Evolutionary conservation across 2,329 filamentous ascomycete species (phyloP).

Genomic region (Lecanicillium sp.): DNA sequence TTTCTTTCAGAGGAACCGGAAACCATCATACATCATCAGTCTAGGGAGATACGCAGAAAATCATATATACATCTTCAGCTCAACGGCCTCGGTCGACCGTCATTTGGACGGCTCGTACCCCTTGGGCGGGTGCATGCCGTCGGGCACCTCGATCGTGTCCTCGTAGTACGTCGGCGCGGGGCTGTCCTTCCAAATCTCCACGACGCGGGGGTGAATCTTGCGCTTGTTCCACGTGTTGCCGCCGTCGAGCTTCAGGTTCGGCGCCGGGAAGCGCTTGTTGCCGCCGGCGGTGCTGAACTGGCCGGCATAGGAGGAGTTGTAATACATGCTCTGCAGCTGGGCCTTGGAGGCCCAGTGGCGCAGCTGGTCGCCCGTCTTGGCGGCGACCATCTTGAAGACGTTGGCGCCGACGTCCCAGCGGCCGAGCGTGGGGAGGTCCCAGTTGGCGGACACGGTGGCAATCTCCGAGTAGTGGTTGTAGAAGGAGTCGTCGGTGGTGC

Average conservation of each 20-base stretch:
- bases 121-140: slow-evolving; percentile 37
- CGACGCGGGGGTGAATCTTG: slow-evolving; percentile 33
- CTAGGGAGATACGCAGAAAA: too few relatives aligned
- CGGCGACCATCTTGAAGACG: slow-evolving; percentile 56
- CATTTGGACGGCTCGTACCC: slow-evolving; percentile 26
- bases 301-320: slow-evolving; percentile 51
- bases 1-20: too few relatives aligned
- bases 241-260: slow-evolving; percentile 32
- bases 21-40: too few relatives aligned
- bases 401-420: slow-evolving; percentile 69
- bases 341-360: slow-evolving; percentile 31
- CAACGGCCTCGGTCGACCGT: neutral
- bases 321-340: slow-evolving; percentile 37
- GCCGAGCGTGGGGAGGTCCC: slow-evolving; percentile 62
- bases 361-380: slow-evolving; percentile 51
- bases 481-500: slow-evolving; percentile 62
- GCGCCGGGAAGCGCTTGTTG: slow-evolving; percentile 32
- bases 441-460: slow-evolving; percentile 63
- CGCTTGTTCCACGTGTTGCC: slow-evolving; percentile 24
- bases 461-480: slow-evolving; percentile 70
- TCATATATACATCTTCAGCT: too few relatives aligned
- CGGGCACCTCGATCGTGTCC: slow-evolving; percentile 32
- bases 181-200: slow-evolving; percentile 32
- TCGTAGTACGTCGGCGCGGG: slow-evolving; percentile 37
- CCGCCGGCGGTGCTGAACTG: slow-evolving; percentile 33